A percentile compares a stretch with the other conserved stretches of the same genome.
Conservation (phyloP, 1,139 yeast species). For the Debaryomyces sp. region DNA sequence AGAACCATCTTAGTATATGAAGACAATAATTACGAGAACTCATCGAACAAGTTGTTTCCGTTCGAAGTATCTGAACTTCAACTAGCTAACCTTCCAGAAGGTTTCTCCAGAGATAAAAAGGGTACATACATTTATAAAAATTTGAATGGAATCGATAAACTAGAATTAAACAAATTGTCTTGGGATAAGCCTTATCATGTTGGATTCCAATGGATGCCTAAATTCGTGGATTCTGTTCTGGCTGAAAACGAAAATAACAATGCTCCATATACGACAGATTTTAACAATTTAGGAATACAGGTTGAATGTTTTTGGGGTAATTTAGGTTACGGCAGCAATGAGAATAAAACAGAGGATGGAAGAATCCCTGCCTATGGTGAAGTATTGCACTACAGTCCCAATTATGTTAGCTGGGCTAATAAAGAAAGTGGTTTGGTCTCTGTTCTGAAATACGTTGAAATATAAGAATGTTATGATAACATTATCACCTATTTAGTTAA, state of each 20-base stretch:
- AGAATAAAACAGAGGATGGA: constrained; percentile 37
- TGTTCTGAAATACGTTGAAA: constrained; percentile 46
- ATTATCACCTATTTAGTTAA: not conserved
- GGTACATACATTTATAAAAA: constrained; percentile 59
- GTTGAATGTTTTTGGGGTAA: constrained; percentile 80
- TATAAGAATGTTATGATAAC: constrained; percentile 15
- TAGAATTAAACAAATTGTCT: constrained; percentile 64
- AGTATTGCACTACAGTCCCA: constrained; percentile 64
- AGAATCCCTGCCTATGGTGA: constrained; percentile 74
- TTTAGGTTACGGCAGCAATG: constrained; percentile 27
- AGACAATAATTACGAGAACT: constrained; percentile 15
- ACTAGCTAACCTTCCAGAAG: constrained; percentile 42
- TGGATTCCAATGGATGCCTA: constrained; percentile 80
- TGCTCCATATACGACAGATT: constrained; percentile 12
- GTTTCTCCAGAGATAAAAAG: constrained; percentile 50
- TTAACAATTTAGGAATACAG: constrained; percentile 50
- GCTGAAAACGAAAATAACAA: constrained; percentile 37
- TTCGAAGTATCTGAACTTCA: constrained; percentile 2
- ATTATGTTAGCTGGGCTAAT: constrained; percentile 66
- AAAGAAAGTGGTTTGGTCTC: constrained; percentile 66
- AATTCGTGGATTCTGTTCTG: constrained; percentile 42
- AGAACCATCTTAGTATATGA: constrained; percentile 57
- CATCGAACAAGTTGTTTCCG: not conserved
- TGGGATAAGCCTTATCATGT: constrained; percentile 62
- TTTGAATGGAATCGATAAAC: constrained; percentile 60